phyloP scores from a whole-genome alignment of 2,329 filamentous ascomycete genomes.

The Geosmithia flava region DNA sequence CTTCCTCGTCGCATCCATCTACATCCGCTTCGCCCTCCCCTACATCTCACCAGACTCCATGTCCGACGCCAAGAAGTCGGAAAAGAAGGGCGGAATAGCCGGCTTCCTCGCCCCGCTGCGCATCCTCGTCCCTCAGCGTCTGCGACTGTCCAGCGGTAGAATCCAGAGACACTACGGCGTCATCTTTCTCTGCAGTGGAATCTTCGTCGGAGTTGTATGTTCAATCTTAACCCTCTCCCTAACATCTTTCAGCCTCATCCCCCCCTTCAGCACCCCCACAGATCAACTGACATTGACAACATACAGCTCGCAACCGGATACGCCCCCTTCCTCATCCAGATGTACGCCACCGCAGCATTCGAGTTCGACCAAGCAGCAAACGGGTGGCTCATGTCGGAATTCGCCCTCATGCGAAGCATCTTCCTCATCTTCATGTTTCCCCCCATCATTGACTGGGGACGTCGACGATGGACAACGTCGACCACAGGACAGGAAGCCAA shows the following conservation, averaged over 20 bases:
- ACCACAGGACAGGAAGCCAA: not conserved
- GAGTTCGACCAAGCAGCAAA: conserved; percentile 43
- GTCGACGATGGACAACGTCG: conserved; percentile 1
- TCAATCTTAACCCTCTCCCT: not conserved
- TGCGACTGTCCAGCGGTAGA: conserved; percentile 36
- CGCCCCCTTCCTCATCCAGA: conserved; percentile 47
- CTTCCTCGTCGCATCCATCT: conserved; percentile 33
- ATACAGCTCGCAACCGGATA: conserved; percentile 51
- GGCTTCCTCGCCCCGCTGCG: conserved; percentile 52
- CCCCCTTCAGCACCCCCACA: not conserved
- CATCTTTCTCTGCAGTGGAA: conserved; percentile 49
- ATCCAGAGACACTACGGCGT: conserved; percentile 46
- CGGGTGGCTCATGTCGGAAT: conserved; percentile 43
- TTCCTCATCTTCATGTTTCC: conserved; percentile 44
- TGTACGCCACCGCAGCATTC: conserved; percentile 44
- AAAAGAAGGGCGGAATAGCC: conserved; percentile 23
- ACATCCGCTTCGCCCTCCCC: conserved; percentile 27
- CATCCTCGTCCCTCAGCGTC: conserved; percentile 45
- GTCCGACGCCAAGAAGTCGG: conserved; percentile 15
- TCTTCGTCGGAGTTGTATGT: conserved; percentile 52
- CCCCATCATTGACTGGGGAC: conserved; percentile 35
- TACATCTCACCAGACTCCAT: conserved; percentile 34
- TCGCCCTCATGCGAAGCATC: conserved; percentile 38
- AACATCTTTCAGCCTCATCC: not conserved
- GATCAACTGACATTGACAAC: not conserved